Percentiles rank a stretch among this genome's conserved stretches.
These are phyloP conservation scores for Incumbomyces delicatus DNA, from an alignment of 2,329 filamentous ascomycete species.

Conservation along the genomic window DNA sequence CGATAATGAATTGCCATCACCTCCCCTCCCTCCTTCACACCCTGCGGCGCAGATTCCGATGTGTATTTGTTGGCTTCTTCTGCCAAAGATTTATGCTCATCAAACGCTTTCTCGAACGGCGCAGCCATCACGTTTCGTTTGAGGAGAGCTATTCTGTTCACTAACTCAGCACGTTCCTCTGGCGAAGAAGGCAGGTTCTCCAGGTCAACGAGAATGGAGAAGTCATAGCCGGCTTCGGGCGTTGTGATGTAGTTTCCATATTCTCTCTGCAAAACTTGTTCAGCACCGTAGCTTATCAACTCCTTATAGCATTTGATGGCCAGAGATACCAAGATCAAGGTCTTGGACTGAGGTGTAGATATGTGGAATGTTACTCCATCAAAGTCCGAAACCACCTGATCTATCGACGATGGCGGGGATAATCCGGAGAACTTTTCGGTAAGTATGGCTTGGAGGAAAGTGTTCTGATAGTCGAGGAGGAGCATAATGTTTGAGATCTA, in stretches of 20 bases:
- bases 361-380: conserved; percentile 98
- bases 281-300: conserved; percentile 83
- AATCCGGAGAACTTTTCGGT: conserved; percentile 84
- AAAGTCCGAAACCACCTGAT: conserved; percentile 98
- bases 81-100: conserved; percentile 76
- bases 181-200: conserved; percentile 75
- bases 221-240: conserved; percentile 88
- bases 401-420: conserved; percentile 62
- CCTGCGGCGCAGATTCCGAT: conserved; percentile 86
- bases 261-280: conserved; percentile 83
- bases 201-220: conserved; percentile 82
- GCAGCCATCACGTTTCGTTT: conserved; percentile 99
- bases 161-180: conserved; percentile 76
- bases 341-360: conserved; percentile 87
- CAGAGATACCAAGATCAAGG: conserved; percentile 88
- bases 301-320: conserved; percentile 92
- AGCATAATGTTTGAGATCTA: conserved; percentile 48
- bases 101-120: conserved; percentile 93
- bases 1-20: conserved; percentile 97
- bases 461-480: conserved; percentile 97
- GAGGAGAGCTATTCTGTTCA: conserved; percentile 76
- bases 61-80: conserved; percentile 89
- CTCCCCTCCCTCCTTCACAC: conserved; percentile 76
- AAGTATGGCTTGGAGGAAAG: conserved; percentile 90
- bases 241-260: conserved; percentile 85